Base-by-base conservation (phyloP, 2,329 filamentous ascomycete species). In the Talaromyces sp. region DNA sequence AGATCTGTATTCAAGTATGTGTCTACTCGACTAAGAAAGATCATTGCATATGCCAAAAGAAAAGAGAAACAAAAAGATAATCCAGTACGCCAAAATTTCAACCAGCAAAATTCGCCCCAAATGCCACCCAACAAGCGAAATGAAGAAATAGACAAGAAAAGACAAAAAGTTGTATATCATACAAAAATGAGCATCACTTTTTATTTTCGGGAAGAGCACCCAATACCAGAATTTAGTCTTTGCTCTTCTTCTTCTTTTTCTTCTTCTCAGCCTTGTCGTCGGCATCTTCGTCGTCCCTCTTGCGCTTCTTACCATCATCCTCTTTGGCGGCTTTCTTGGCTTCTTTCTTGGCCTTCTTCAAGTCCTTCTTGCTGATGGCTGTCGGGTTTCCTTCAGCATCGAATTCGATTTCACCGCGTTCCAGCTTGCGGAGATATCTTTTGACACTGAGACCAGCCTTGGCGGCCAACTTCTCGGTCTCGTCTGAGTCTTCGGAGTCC, bases 401-500 rank as follows among this genome's bases (percentile, higher is more conserved):
- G 68, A 92, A 80, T 74, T 87, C 82, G 68, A 93, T 89, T 73
- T 92, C 89, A 43, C 90, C 90, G 67, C 88, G 85, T 79, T 91
- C 90, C 70, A 87, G 87, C 83, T 92, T 92, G 76, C 88, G 85
- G 82, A 90, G 88, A 81, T 92, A 93, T 80, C 91, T 90, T 81
- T 87, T 87, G 62, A 90, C 85, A 8, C 88, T 90, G 66, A 93
- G 82, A 67, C 89, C 90, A 9, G 88, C 86, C 69, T 85, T 83
- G 66, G 85, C 86, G 47, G 90, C 90, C 54, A 89, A 76, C 79
- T 83, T 74, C 83, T 87, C 68, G 77, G 86, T 64, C 64, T 83
- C 81, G 5, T 72, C 71, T 22, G 67, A 73, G 24, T 71, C 71
- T 10, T 68, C 71, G 56, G 71, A 70, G 14, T 74, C 70, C 56